Evolutionary conservation across 2,329 filamentous ascomycete species (phyloP), one percentile per base, ranked within the genome.

Genomic region (Pezicula neosporulosa): DNA sequence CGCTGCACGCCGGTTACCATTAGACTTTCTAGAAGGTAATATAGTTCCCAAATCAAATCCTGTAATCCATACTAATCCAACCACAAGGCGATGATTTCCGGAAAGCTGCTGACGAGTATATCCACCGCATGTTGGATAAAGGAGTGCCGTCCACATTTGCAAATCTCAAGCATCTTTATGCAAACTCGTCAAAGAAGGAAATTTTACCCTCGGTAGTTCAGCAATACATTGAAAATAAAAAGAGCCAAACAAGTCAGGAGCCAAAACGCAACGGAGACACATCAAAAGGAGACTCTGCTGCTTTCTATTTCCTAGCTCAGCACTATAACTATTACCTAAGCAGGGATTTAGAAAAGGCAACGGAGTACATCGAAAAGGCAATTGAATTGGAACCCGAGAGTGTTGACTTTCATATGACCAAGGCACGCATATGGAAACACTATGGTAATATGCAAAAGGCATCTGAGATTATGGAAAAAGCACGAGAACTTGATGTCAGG

Each of bases 71-170:
- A 48, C 56, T 67, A 57, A 62, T 51, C 18, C 30, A 16, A 46
- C 4, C 41, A 44, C 41, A 62, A 85, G 87, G 90, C 4, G 85
- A 95, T 41, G 84, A 86, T 4, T 99, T 99, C 73, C 81, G 81
- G 64, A 72, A 83, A 60, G 86, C 89, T 21, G 92, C 88, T 7
- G 86, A 91, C 66, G 72, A 75, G 19, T 99, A 99, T 67, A 70
- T 99, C 54, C 80, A 85, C 47, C 78, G 86, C 28, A 95, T 95
- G 87, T 78, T 99, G 51, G 85, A 88, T 69, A 96, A 93, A 71
- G 94, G 93, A 10, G 89, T 97, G 4, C 93, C 94, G 1, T 99
- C 94, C 2, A 92, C 93, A 3, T 99, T 99, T 70, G 91, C 91
- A 35, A 99, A 97, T 70, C 80, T 99, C 54, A 99, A 99, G 75